phyloP scores from a whole-genome alignment of 495 filamentous ascomycete genomes.

The Penicillium cinerascens region DNA sequence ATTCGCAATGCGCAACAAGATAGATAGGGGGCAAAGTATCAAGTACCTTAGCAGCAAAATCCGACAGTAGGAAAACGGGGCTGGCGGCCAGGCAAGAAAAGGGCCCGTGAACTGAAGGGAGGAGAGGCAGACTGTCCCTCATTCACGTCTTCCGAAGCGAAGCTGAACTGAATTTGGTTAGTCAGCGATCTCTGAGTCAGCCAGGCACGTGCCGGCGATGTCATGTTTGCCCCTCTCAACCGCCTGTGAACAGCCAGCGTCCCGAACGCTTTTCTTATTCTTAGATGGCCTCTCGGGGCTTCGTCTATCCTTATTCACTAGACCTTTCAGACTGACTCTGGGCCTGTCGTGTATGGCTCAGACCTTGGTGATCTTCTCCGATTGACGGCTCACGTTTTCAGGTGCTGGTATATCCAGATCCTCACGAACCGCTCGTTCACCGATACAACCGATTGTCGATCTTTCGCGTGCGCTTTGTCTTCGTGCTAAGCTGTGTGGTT shows the following conservation, averaged over 20 bases:
- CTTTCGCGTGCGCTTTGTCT: not conserved
- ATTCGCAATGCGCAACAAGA: constrained; percentile 8
- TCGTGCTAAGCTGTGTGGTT: not conserved
- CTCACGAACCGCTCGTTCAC: not conserved
- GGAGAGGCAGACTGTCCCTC: constrained; percentile 7
- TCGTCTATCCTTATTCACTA: constrained; percentile 8
- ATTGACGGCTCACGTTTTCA: constrained; percentile 1
- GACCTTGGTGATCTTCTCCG: not conserved
- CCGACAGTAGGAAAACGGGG: not conserved
- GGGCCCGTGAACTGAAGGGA: not conserved
- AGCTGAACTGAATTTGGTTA: constrained; percentile 18
- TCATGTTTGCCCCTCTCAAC: constrained; percentile 19
- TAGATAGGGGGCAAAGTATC: not conserved
- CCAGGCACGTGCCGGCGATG: constrained; percentile 19
- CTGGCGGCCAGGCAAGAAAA: not conserved
- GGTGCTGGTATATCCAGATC: not conserved
- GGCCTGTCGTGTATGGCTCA: constrained; percentile 5
- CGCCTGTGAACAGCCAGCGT: not conserved
- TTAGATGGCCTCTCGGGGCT: constrained; percentile 25
- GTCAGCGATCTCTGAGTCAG: constrained; percentile 3
- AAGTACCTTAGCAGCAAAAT: constrained; percentile 3
- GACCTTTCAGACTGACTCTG: not conserved
- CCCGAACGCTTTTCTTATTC: constrained; percentile 11
- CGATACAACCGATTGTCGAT: not conserved
- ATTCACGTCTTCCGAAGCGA: constrained; percentile 19